These are phyloP conservation scores for cucumber (Cucumis sativus) DNA, from an alignment of 306 rosid genomes.

Conservation along the genomic window DNA sequence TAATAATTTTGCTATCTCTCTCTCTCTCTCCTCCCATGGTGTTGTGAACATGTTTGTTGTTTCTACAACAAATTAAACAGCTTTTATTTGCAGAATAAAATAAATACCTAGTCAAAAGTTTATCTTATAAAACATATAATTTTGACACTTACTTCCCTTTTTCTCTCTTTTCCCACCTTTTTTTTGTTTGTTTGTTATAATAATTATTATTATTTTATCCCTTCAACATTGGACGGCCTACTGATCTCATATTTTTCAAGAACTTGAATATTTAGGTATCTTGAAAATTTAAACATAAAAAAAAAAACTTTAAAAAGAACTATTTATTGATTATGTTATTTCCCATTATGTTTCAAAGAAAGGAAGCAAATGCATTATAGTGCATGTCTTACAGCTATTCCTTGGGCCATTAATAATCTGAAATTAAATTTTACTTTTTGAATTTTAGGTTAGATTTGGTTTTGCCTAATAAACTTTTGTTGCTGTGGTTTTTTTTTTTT, in stretches of 20 bases:
- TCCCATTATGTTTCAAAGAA: not conserved
- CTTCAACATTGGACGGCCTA: not conserved
- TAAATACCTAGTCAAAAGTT: not conserved
- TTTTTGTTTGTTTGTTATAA: not conserved
- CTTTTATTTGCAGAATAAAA: not conserved
- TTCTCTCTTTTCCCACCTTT: too few relatives aligned
- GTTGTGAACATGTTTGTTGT: constrained; percentile 11
- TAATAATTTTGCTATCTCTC: not conserved
- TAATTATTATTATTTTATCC: not conserved
- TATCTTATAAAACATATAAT: not conserved
- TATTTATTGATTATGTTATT: not conserved
- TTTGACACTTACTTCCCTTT: not conserved
- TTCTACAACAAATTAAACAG: constrained; percentile 4
- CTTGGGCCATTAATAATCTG: not conserved
- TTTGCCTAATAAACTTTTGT: not conserved
- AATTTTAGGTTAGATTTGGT: not conserved
- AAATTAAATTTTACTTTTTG: not conserved
- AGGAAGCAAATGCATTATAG: not conserved
- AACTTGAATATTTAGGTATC: not conserved
- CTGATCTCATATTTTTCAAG: not conserved
- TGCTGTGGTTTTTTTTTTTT: not conserved
- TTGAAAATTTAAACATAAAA: not conserved
- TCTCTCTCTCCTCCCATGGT: constrained; percentile 4
- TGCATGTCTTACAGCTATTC: constrained; percentile 4
- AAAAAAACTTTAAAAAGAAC: not conserved